Conservation (phyloP, 1,284 basidiomycete species). For the Cryptococcus sp. region DNA sequence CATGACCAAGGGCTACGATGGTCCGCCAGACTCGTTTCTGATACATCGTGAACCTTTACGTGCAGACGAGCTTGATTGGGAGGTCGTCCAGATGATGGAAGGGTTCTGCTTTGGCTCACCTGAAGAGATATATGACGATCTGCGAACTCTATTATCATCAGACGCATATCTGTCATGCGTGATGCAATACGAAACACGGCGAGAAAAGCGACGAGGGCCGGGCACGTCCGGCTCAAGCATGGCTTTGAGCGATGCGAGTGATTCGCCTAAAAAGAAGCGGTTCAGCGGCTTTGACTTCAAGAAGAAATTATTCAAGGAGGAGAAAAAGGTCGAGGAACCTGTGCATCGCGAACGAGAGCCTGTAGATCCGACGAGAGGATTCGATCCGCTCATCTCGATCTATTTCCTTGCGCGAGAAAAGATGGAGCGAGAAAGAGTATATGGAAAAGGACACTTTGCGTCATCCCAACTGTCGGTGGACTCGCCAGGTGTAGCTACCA, state of each 20-base stretch:
- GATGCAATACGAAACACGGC: constrained; percentile 73
- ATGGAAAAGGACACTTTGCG: constrained; percentile 91
- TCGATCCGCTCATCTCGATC: constrained; percentile 92
- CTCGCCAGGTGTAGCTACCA: constrained; percentile 29
- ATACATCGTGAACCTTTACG: constrained; percentile 85
- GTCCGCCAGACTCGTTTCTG: constrained; percentile 79
- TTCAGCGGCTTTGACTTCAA: constrained; percentile 97
- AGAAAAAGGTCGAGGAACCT: constrained; percentile 48
- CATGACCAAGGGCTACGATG: constrained; percentile 87
- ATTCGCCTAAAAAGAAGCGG: constrained; percentile 55
- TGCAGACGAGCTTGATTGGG: constrained; percentile 78
- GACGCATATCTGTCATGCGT: constrained; percentile 76
- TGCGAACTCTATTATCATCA: constrained; percentile 72
- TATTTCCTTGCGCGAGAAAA: constrained; percentile 96
- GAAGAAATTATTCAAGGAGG: constrained; percentile 79
- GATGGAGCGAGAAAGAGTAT: constrained; percentile 88
- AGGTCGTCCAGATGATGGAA: constrained; percentile 87
- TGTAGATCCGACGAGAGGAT: constrained; percentile 84
- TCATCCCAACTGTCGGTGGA: constrained; percentile 71
- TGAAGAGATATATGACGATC: constrained; percentile 76
- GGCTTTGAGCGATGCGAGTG: constrained; percentile 30
- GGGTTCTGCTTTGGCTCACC: constrained; percentile 95
- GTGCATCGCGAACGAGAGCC: constrained; percentile 48
- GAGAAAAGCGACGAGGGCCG: constrained; percentile 49
- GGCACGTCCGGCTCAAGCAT: constrained; percentile 27